phyloP scores from a whole-genome alignment of 176 grass and related monocot species.

The Chloris gayana region DNA sequence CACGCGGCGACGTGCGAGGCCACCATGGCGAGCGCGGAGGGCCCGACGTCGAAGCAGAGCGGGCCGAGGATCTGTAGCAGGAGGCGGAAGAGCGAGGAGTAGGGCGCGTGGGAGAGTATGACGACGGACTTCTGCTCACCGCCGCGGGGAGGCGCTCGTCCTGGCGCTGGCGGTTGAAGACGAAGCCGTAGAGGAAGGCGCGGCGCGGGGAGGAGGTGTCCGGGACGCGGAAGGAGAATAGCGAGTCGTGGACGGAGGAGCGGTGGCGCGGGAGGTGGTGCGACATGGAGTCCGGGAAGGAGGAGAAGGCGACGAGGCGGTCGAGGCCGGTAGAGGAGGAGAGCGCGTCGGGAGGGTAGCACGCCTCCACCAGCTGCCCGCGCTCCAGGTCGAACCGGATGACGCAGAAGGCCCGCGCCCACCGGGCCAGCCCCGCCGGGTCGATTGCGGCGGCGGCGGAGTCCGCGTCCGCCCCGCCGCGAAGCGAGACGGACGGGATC shows the following conservation, averaged over 20 bases:
- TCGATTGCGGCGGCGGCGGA: slow-evolving; percentile 35
- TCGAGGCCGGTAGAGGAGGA: slow-evolving; percentile 54
- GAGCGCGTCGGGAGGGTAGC: slow-evolving; percentile 68
- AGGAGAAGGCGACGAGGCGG: slow-evolving; percentile 91
- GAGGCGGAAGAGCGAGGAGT: slow-evolving; percentile 75
- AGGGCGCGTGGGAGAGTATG: slow-evolving; percentile 78
- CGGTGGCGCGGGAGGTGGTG: slow-evolving; percentile 89
- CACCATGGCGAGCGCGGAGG: slow-evolving; percentile 72
- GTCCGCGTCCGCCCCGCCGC: slow-evolving; percentile 37
- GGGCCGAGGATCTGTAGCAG: slow-evolving; percentile 96
- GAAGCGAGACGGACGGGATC: slow-evolving; percentile 66
- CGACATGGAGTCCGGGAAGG: slow-evolving; percentile 99
- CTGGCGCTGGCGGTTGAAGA: slow-evolving; percentile 97
- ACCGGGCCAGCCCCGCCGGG: slow-evolving; percentile 62
- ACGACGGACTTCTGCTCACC: slow-evolving; percentile 97
- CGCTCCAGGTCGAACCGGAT: slow-evolving; percentile 99
- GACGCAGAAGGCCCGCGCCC: slow-evolving; percentile 80
- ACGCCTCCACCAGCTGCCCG: slow-evolving; percentile 86
- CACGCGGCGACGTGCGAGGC: slow-evolving; percentile 88
- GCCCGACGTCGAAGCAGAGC: slow-evolving; percentile 95
- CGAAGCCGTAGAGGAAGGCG: slow-evolving; percentile 82
- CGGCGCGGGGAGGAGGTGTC: slow-evolving; percentile 42
- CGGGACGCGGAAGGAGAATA: slow-evolving; percentile 93
- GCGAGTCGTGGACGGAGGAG: slow-evolving; percentile 92
- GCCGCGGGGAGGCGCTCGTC: slow-evolving; percentile 94